These are phyloP conservation scores for Aspergillus bertholletiae DNA, from an alignment of 495 filamentous ascomycete genomes.

Conservation along the genomic window DNA sequence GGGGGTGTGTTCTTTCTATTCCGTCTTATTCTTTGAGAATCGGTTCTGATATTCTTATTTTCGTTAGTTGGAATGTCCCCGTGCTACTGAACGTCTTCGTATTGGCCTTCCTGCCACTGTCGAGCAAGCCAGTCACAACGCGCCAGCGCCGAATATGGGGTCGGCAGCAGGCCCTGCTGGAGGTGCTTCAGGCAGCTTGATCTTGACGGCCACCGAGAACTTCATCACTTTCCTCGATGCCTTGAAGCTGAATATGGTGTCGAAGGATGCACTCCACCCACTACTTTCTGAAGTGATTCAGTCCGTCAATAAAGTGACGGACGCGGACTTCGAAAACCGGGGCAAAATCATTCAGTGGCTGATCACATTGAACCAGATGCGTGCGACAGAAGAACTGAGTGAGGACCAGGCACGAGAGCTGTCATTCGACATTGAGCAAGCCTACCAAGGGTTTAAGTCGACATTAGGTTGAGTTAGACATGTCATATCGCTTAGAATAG, in stretches of 20 bases:
- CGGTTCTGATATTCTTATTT: conserved; percentile 2
- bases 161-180: conserved; percentile 37
- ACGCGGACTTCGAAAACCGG: conserved; percentile 85
- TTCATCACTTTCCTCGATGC: conserved; percentile 99
- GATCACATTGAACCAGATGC: conserved; percentile 96
- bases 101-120: conserved; percentile 76
- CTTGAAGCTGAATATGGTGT: conserved; percentile 78
- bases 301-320: conserved; percentile 92
- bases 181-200: conserved; percentile 66
- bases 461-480: conserved; percentile 45
- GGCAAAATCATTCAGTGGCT: conserved; percentile 98
- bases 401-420: conserved; percentile 87
- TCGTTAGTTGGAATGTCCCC: conserved; percentile 81
- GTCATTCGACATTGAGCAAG: conserved; percentile 82
- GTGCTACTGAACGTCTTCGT: conserved; percentile 86
- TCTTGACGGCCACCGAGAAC: conserved; percentile 86
- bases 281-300: conserved; percentile 92
- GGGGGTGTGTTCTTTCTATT: conserved; percentile 59
- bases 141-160: conserved; percentile 34
- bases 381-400: conserved; percentile 83
- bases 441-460: conserved; percentile 87
- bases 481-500: conserved; percentile 3
- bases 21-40: background rate
- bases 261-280: conserved; percentile 94
- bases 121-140: conserved; percentile 49